Percentiles rank a stretch among this genome's conserved stretches.
phyloP scores from a whole-genome alignment of 106 monocot genomes.

The Xerophyta viscosa region DNA sequence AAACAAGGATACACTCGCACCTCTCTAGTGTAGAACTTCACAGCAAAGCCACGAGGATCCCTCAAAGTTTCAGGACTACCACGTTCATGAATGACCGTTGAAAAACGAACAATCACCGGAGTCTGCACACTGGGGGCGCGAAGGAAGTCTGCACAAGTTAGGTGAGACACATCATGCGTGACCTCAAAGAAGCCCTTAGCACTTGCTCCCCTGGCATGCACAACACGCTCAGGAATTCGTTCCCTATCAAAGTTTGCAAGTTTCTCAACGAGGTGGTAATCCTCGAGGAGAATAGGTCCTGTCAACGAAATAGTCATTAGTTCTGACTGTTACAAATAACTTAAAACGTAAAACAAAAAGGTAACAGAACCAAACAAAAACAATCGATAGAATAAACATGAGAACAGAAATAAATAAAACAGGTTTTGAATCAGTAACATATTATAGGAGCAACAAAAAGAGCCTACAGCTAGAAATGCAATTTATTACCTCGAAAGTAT shows the following conservation, averaged over 20 bases:
- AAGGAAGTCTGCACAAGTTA: slow-evolving; percentile 81
- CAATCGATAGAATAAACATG: too few relatives aligned
- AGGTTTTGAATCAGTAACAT: too few relatives aligned
- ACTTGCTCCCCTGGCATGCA: slow-evolving; percentile 81
- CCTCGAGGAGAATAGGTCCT: slow-evolving; percentile 82
- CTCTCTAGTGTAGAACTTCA: slow-evolving; percentile 88
- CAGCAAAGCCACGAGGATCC: slow-evolving; percentile 74
- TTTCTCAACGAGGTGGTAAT: slow-evolving; percentile 73
- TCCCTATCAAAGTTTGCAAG: slow-evolving; percentile 71
- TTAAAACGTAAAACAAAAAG: neutral
- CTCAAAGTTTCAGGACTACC: slow-evolving; percentile 80
- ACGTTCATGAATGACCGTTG: slow-evolving; percentile 78
- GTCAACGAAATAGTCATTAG: neutral
- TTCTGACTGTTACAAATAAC: neutral
- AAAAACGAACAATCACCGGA: slow-evolving; percentile 70
- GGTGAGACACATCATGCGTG: slow-evolving; percentile 70
- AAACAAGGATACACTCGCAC: too few relatives aligned
- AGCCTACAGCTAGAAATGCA: too few relatives aligned
- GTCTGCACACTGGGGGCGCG: slow-evolving; percentile 73
- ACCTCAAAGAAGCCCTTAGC: slow-evolving; percentile 91
- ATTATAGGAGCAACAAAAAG: too few relatives aligned
- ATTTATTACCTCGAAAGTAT: too few relatives aligned
- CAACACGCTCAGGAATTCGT: slow-evolving; percentile 75
- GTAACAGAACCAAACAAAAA: neutral
- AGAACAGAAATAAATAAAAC: too few relatives aligned